Evolutionary conservation across 2,329 filamentous ascomycete species (phyloP).

Genomic region (Drechslerella dactyloides): DNA sequence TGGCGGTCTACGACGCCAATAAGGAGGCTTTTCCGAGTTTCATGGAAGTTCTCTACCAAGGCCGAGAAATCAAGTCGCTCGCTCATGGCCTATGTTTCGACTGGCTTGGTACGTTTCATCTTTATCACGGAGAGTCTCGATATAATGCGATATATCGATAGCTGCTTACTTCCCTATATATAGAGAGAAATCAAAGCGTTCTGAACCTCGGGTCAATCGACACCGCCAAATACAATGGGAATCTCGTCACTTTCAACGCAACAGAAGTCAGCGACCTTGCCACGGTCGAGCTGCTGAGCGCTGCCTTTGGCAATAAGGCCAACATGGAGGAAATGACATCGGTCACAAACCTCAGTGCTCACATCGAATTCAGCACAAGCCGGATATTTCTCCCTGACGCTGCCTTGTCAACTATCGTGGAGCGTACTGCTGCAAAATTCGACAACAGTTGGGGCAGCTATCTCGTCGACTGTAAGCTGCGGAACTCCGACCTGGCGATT

Average conservation of each 20-base stretch:
- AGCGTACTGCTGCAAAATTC: conserved; percentile 9
- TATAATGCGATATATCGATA: no score
- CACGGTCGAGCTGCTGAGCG: conserved; percentile 25
- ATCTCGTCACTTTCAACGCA: conserved; percentile 41
- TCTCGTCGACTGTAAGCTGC: conserved; percentile 30
- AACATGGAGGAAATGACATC: conserved; percentile 25
- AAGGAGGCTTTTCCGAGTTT: conserved; percentile 43
- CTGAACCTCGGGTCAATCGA: conserved; percentile 33
- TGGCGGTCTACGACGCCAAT: conserved; percentile 35
- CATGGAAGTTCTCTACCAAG: conserved; percentile 30
- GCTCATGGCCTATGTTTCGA: conserved; percentile 37
- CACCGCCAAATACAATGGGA: conserved; percentile 39
- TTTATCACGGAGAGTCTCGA: neutral
- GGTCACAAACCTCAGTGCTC: conserved; percentile 23
- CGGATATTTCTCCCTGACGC: conserved; percentile 34
- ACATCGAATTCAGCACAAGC: conserved; percentile 37
- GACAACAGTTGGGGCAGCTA: conserved; percentile 37
- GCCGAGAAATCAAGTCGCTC: conserved; percentile 29
- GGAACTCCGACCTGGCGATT: conserved; percentile 23
- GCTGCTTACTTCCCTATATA: conserved; percentile 13
- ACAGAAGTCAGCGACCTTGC: conserved; percentile 22
- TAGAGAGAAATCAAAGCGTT: conserved; percentile 39
- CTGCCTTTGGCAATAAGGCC: conserved; percentile 18
- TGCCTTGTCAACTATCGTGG: conserved; percentile 11
- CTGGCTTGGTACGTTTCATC: conserved; percentile 27